These are phyloP conservation scores for Pythium dissimile DNA, from an alignment of 352 stramenopile genomes.

Conservation along the genomic window DNA sequence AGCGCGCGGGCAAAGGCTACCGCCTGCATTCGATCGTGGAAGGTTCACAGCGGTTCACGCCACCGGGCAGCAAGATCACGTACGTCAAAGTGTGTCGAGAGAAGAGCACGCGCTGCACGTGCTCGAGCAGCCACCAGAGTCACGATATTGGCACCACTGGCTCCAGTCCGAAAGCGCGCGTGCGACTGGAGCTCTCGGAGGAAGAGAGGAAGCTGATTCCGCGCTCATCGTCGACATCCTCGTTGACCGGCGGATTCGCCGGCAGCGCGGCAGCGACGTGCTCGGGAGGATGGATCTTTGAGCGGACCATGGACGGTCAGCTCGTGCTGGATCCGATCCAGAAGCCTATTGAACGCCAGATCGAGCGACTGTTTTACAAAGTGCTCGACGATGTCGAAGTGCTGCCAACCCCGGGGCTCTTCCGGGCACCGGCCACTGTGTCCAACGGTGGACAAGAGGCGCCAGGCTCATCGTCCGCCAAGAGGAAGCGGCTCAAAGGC, in stretches of 20 bases:
- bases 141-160: slow-evolving; percentile 7
- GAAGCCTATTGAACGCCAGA: slow-evolving; percentile 55
- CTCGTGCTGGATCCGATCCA: slow-evolving; percentile 66
- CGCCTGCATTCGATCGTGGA: slow-evolving; percentile 83
- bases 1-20: slow-evolving; percentile 74
- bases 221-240: slow-evolving; percentile 18
- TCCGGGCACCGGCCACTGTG: slow-evolving; percentile 7
- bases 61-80: slow-evolving; percentile 75
- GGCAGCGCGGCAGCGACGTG: slow-evolving; percentile 45
- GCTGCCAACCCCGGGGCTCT: slow-evolving; percentile 45
- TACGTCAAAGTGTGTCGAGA: slow-evolving; percentile 83
- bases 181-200: slow-evolving; percentile 20
- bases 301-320: slow-evolving; percentile 83
- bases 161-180: slow-evolving; percentile 17
- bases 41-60: slow-evolving; percentile 78
- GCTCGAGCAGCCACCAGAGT: slow-evolving; percentile 40
- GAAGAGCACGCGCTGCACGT: slow-evolving; percentile 59
- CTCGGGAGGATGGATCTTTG: slow-evolving; percentile 81
- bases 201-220: slow-evolving; percentile 25
- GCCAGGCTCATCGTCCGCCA: slow-evolving; percentile 23
- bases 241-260: slow-evolving; percentile 7
- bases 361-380: slow-evolving; percentile 77
- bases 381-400: slow-evolving; percentile 68
- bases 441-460: slow-evolving; percentile 4
- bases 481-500: slow-evolving; percentile 59